Evolutionary conservation across 176 grass and related monocot species (phyloP).

Genomic region (Guadua angustifolia): DNA sequence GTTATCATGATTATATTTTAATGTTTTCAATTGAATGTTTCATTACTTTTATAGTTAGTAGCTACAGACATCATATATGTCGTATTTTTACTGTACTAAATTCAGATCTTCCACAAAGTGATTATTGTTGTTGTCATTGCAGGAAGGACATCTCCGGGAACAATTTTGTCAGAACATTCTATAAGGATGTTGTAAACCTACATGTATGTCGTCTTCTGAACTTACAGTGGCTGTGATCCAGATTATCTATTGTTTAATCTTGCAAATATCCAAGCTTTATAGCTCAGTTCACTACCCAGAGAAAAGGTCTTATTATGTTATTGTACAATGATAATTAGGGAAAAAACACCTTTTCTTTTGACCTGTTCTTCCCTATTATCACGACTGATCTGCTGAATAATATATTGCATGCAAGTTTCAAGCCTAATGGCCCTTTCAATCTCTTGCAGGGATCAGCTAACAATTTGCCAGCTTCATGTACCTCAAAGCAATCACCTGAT

Average conservation of each 20-base stretch:
- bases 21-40: not conserved
- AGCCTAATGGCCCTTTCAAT: constrained; percentile 1
- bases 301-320: not conserved
- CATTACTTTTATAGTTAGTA: not conserved
- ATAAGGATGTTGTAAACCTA: constrained; percentile 47
- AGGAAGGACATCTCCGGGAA: constrained; percentile 71
- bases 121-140: constrained; percentile 27
- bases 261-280: not conserved
- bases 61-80: not conserved
- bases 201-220: constrained; percentile 57
- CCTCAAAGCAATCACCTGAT: constrained; percentile 50
- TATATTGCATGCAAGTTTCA: constrained; percentile 9
- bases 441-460: constrained; percentile 54
- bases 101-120: not conserved
- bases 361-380: not conserved
- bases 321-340: not conserved
- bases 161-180: constrained; percentile 50
- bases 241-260: not conserved
- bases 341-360: not conserved
- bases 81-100: not conserved
- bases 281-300: not conserved
- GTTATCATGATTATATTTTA: not conserved
- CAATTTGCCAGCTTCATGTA: constrained; percentile 63
- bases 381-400: not conserved
- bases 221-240: constrained; percentile 1